These are phyloP conservation scores for Mycena floridula DNA, from an alignment of 768 basidiomycete genomes.

Conservation along the genomic window DNA sequence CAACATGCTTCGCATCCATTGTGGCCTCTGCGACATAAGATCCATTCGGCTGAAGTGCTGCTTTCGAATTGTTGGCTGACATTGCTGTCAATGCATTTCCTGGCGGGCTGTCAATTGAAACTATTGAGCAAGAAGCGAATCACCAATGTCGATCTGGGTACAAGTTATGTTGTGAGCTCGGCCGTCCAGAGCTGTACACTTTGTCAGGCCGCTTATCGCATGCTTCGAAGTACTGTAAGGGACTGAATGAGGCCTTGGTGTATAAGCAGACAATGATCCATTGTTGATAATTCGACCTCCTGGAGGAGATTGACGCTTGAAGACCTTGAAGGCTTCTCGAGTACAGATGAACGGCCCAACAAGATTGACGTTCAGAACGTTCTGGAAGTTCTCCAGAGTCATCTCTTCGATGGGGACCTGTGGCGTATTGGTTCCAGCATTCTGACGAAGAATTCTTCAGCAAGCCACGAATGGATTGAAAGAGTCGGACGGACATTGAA, in stretches of 20 bases:
- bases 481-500: constrained; percentile 58
- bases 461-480: neutral
- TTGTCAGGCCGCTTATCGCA: constrained; percentile 72
- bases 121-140: too few relatives aligned
- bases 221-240: constrained; percentile 81
- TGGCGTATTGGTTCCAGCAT: constrained; percentile 60
- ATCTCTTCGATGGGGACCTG: constrained; percentile 52
- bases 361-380: constrained; percentile 67
- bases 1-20: constrained; percentile 71
- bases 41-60: constrained; percentile 69
- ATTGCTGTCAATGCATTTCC: constrained; percentile 70
- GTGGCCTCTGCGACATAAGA: constrained; percentile 47
- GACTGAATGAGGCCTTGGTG: constrained; percentile 55
- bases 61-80: too few relatives aligned
- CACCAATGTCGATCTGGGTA: constrained; percentile 82
- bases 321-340: constrained; percentile 63
- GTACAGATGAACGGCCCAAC: constrained; percentile 72
- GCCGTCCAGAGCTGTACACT: constrained; percentile 72
- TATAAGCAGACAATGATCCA: constrained; percentile 69
- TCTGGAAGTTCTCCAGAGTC: constrained; percentile 54
- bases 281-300: constrained; percentile 90
- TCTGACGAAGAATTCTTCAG: constrained; percentile 34
- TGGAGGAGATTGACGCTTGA: constrained; percentile 66
- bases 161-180: constrained; percentile 66
- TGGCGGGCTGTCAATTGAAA: constrained; percentile 16